Percentiles rank a stretch among this genome's conserved stretches.
Evolutionary conservation across 2,329 filamentous ascomycete species (phyloP).

Genomic region (Arthrobotrys sphaeroides): DNA sequence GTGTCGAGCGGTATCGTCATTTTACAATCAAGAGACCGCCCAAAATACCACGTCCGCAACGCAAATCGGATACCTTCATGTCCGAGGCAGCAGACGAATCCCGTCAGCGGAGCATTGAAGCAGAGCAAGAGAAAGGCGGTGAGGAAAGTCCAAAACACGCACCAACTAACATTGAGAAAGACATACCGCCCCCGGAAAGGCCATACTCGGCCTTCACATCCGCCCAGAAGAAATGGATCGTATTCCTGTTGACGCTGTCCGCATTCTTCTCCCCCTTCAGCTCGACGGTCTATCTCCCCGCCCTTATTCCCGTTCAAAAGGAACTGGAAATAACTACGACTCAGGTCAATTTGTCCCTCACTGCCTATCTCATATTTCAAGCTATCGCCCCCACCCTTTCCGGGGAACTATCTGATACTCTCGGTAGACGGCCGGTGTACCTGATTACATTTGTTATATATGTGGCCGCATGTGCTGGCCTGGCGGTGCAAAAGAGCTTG

Average conservation of each 20-base stretch:
- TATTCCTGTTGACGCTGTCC: conserved; percentile 26
- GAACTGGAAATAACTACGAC: conserved; percentile 63
- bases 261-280: conserved; percentile 53
- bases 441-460: conserved; percentile 70
- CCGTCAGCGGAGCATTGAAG: neutral
- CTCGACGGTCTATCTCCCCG: conserved; percentile 67
- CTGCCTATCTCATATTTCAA: conserved; percentile 70
- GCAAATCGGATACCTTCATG: neutral
- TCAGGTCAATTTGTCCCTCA: conserved; percentile 66
- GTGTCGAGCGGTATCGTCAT: neutral
- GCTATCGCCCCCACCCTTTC: conserved; percentile 70
- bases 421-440: conserved; percentile 71
- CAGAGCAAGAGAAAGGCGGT: conserved; percentile 5
- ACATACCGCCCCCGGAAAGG: neutral
- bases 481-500: conserved; percentile 69
- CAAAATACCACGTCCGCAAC: conserved; percentile 39
- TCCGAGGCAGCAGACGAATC: neutral
- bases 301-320: conserved; percentile 64
- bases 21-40: neutral
- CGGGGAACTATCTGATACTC: conserved; percentile 71
- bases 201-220: conserved; percentile 26
- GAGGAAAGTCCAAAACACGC: neutral
- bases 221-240: conserved; percentile 42
- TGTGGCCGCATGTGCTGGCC: conserved; percentile 69
- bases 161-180: neutral